These are phyloP conservation scores for Arachnomyces sp. DNA, from an alignment of 2,329 filamentous ascomycete genomes.

Conservation along the genomic window DNA sequence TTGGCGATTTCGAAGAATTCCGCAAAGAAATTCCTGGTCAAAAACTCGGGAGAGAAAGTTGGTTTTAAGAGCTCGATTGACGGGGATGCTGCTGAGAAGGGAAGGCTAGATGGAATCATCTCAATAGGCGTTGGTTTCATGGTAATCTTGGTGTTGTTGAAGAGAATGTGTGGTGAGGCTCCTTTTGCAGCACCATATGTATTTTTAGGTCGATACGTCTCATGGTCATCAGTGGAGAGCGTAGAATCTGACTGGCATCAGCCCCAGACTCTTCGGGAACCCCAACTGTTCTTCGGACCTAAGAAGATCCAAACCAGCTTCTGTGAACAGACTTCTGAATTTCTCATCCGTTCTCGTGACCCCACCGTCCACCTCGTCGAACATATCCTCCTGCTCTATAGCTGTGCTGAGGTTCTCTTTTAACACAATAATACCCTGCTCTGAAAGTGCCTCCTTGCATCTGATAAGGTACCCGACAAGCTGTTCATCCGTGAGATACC, in stretches of 20 bases:
- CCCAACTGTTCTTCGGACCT: slow-evolving; percentile 65
- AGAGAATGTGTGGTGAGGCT: slow-evolving; percentile 2
- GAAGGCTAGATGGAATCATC: not conserved
- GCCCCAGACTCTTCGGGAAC: slow-evolving; percentile 52
- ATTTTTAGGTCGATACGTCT: slow-evolving; percentile 11
- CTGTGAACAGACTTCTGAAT: slow-evolving; percentile 61
- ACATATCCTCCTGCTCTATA: slow-evolving; percentile 54
- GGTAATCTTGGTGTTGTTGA: slow-evolving; percentile 2
- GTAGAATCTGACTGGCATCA: slow-evolving; percentile 72
- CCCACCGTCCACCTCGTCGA: slow-evolving; percentile 66
- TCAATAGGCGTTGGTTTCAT: not conserved
- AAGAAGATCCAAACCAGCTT: slow-evolving; percentile 62
- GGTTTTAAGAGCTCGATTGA: too few species aligned
- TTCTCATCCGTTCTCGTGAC: slow-evolving; percentile 71
- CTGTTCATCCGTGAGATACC: slow-evolving; percentile 69
- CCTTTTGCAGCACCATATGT: slow-evolving; percentile 10
- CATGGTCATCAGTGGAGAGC: slow-evolving; percentile 56
- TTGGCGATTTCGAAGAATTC: slow-evolving; percentile 16
- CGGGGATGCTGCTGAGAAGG: too few species aligned
- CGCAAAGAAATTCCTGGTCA: slow-evolving; percentile 16
- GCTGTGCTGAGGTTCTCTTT: slow-evolving; percentile 70
- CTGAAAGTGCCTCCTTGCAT: slow-evolving; percentile 47
- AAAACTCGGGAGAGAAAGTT: slow-evolving; percentile 14
- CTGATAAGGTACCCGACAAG: slow-evolving; percentile 59
- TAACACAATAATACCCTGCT: slow-evolving; percentile 52